These are phyloP conservation scores for Colletotrichum sp. DNA, from an alignment of 2,329 filamentous ascomycete genomes.

Conservation along the genomic window DNA sequence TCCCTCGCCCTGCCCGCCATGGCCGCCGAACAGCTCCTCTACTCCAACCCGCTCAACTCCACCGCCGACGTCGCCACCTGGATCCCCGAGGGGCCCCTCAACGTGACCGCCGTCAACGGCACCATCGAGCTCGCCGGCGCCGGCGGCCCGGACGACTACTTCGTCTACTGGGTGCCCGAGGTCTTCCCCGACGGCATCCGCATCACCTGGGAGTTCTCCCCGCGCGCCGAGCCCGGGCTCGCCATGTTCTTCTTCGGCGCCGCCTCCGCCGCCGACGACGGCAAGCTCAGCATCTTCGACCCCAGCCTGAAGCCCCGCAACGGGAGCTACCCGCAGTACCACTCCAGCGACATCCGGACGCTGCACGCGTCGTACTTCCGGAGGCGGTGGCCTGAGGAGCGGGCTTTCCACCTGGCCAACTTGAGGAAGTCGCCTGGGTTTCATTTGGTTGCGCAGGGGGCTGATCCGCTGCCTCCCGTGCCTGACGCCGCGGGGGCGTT, in stretches of 20 bases:
- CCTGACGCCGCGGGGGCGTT: conserved; percentile 31
- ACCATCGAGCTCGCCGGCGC: conserved; percentile 31
- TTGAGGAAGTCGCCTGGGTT: conserved; percentile 35
- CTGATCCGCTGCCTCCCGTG: conserved; percentile 32
- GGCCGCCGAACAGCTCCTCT: conserved; percentile 29
- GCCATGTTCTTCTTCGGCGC: conserved; percentile 39
- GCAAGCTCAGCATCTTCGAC: conserved; percentile 30
- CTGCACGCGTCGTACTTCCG: conserved; percentile 27
- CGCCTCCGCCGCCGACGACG: conserved; percentile 27
- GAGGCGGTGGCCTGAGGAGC: conserved; percentile 31
- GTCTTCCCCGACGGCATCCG: conserved; percentile 34
- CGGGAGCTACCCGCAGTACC: conserved; percentile 26
- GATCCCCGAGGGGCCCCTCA: conserved; percentile 33
- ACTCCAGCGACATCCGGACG: conserved; percentile 25
- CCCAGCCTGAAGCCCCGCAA: conserved; percentile 28
- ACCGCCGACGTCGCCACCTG: conserved; percentile 29
- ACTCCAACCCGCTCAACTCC: conserved; percentile 33
- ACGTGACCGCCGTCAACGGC: conserved; percentile 27
- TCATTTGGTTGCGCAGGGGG: conserved; percentile 30
- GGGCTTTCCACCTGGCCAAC: conserved; percentile 32
- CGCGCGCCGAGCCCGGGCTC: conserved; percentile 32
- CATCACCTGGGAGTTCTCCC: conserved; percentile 36
- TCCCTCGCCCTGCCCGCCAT: background rate
- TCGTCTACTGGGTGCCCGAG: conserved; percentile 36
- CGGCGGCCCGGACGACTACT: conserved; percentile 30